Evolutionary conservation across 1,284 basidiomycete species (phyloP), one percentile per base, ranked within the genome.

Genomic region (Austroboletus novae-zelandiae): DNA sequence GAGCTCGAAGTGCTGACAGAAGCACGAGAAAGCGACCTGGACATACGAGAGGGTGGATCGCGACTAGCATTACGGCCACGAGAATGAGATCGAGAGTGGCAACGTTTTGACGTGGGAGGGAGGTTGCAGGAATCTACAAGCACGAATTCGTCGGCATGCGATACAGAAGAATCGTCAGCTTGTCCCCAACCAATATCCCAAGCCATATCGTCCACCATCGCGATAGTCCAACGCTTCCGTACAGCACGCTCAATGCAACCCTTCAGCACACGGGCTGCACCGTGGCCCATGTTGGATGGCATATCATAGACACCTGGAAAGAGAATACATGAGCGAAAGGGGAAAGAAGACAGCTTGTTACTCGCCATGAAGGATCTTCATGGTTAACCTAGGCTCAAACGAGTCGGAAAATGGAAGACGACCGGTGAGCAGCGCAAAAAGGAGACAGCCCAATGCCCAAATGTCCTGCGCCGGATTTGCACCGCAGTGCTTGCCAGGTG

Each of bases 361-460:
- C 71, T 74, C 71, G 77, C 94, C 92, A 50, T 86, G 83, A 14
- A 95, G 66, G 51, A 98, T 95, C 71, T 95, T 95, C 80, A 93
- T 86, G 55, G 91, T 88, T 54, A 97, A 70, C 42, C 94, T 74
- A 1, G 92, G 93, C 66, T 97, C 94, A 63, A 91, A 98, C 0
- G 86, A 73, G 68, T 98, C 94, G 29, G 67, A 72, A 65, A 97
- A 97, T 0, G 94, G 94, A 4, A 97, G 73, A 29, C 77, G 74
- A 2, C 91, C 92, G 0, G 84, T 86, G 29, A 97, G 75, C 4
- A 97, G 75, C 5, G 87, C 84, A 61, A 93, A 91, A 0, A 97
- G 79, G 59, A 96, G 79, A 46, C 94, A 85, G 0, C 94, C 94
- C 2, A 96, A 71, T 0, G 94, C 94, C 94, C 94, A 98, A 31